phyloP scores from a whole-genome alignment of 1,284 basidiomycete genomes.

The Cystobasidium pallidum region DNA sequence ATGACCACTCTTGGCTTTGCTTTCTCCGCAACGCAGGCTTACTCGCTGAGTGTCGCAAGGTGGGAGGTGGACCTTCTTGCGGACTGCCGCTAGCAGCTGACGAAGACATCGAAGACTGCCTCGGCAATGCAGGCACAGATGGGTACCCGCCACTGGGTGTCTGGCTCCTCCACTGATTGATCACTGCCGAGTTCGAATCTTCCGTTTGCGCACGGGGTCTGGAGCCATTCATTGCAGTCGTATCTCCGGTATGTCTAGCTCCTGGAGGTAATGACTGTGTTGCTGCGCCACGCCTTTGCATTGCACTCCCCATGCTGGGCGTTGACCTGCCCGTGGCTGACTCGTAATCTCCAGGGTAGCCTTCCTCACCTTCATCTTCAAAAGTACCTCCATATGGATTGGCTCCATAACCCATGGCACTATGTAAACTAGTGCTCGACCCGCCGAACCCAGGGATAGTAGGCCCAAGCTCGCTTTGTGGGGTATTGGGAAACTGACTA shows the following conservation, averaged over 20 bases:
- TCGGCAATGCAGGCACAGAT: constrained; percentile 43
- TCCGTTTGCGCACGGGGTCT: constrained; percentile 72
- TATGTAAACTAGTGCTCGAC: constrained; percentile 27
- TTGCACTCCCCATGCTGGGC: constrained; percentile 16
- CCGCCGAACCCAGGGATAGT: constrained; percentile 28
- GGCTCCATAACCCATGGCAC: constrained; percentile 7
- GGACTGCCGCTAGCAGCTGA: constrained; percentile 43
- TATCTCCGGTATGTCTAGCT: constrained; percentile 25
- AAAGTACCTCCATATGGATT: constrained; percentile 44
- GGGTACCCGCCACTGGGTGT: constrained; percentile 44
- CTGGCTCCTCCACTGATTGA: constrained; percentile 57
- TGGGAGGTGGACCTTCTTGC: constrained; percentile 20
- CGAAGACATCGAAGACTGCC: constrained; percentile 44
- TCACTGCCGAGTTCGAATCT: constrained; percentile 63
- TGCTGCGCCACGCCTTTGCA: constrained; percentile 21
- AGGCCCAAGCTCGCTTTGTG: constrained; percentile 50
- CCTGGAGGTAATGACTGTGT: constrained; percentile 46
- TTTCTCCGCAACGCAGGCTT: constrained; percentile 49
- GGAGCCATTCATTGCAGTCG: constrained; percentile 56
- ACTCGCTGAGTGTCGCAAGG: constrained; percentile 51
- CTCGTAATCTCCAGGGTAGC: constrained; percentile 43
- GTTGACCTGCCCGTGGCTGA: constrained; percentile 40
- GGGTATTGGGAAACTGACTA: constrained; percentile 52
- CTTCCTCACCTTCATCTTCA: constrained; percentile 49
- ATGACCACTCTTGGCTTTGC: constrained; percentile 52